Conservation (phyloP, 2,329 filamentous ascomycete genomes). For the Microdochium bolleyi region DNA sequence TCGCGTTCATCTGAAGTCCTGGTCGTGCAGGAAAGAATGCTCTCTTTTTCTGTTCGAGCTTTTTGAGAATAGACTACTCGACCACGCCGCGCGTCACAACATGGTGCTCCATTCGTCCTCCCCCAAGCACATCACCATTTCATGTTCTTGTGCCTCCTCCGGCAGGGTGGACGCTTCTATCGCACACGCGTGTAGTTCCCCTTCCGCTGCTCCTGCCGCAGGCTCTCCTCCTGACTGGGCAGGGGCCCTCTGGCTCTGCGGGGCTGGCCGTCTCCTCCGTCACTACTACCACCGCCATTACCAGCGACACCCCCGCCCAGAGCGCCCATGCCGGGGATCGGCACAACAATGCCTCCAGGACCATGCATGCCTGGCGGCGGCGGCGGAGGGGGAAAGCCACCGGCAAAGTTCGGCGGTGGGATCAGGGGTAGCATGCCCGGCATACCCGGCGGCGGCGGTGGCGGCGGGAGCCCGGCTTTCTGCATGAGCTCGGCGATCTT, state of each 20-base stretch:
- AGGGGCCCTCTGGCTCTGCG: constrained; percentile 60
- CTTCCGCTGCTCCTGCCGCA: constrained; percentile 66
- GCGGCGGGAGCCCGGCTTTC: constrained; percentile 54
- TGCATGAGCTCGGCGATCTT: constrained; percentile 58
- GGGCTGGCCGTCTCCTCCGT: constrained; percentile 25
- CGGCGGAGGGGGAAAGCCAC: constrained; percentile 10
- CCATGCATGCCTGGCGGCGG: constrained; percentile 19
- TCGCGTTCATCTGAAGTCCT: too few species aligned
- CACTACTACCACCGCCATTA: constrained; percentile 24
- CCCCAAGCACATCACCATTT: too few species aligned
- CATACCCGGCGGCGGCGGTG: constrained; percentile 29
- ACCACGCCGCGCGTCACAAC: too few species aligned
- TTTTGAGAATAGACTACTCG: too few species aligned
- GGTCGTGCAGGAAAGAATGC: too few species aligned
- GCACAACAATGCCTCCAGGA: constrained; percentile 8
- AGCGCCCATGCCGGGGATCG: constrained; percentile 15
- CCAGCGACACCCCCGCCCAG: constrained; percentile 21
- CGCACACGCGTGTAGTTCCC: constrained; percentile 51
- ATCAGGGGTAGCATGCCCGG: constrained; percentile 39
- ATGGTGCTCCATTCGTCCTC: too few species aligned
- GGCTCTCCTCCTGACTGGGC: constrained; percentile 76
- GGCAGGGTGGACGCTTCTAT: too few species aligned
- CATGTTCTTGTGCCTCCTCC: too few species aligned
- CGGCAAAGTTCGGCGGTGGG: constrained; percentile 33
- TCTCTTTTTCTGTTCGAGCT: too few species aligned